Conservation (phyloP, 768 basidiomycete species). For the Ephemerocybe angulata region DNA sequence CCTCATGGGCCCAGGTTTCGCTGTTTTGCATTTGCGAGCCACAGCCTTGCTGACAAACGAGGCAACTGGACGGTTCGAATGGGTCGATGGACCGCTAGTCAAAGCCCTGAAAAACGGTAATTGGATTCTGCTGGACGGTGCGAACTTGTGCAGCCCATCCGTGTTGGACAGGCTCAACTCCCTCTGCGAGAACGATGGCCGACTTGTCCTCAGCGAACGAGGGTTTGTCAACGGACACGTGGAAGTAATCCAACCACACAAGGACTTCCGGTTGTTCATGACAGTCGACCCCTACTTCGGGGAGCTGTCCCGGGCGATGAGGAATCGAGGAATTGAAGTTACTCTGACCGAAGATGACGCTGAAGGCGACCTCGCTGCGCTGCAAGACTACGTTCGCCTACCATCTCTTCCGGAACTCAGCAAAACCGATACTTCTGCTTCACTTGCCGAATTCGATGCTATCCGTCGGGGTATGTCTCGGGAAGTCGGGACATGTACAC, state of each 20-base stretch:
- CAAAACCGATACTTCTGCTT: not conserved
- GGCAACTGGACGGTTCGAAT: conserved; percentile 68
- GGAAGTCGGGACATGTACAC: not conserved
- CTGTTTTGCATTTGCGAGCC: not conserved
- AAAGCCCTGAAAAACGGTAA: conserved; percentile 80
- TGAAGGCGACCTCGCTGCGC: conserved; percentile 43
- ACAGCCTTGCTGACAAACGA: not conserved
- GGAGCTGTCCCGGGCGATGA: conserved; percentile 96
- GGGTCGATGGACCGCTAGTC: conserved; percentile 92
- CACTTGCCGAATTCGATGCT: conserved; percentile 27
- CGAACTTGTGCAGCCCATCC: conserved; percentile 92
- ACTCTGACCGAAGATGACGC: conserved; percentile 38
- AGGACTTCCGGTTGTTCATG: conserved; percentile 92
- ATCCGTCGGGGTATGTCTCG: conserved; percentile 32
- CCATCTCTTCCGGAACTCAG: conserved; percentile 23
- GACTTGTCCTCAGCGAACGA: conserved; percentile 82
- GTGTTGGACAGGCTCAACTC: conserved; percentile 96
- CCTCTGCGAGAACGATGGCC: conserved; percentile 84
- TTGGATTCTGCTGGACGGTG: conserved; percentile 89
- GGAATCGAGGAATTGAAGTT: conserved; percentile 92
- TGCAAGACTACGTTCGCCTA: conserved; percentile 50
- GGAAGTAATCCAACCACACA: conserved; percentile 76
- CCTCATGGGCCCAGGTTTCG: not conserved
- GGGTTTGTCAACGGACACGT: conserved; percentile 78
- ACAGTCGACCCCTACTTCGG: conserved; percentile 86